A percentile compares a stretch with the other conserved stretches of the same genome.
phyloP scores from a whole-genome alignment of 2,329 filamentous ascomycete genomes.

The Fusarium sp. region DNA sequence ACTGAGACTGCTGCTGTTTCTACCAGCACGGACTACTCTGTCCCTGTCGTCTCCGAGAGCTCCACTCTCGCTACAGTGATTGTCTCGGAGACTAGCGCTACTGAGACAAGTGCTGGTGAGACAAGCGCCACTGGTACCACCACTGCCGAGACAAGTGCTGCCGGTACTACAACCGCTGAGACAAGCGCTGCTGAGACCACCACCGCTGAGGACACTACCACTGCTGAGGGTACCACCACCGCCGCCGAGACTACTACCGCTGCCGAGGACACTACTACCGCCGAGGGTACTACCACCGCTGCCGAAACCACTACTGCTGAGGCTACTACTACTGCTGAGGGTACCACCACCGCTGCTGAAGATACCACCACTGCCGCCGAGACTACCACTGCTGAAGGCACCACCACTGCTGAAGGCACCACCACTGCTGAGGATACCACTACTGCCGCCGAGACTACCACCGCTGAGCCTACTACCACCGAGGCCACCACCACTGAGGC shows the following conservation, averaged over 20 bases:
- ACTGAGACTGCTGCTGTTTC: neutral
- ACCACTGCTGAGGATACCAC: neutral
- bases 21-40: neutral
- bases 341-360: neutral
- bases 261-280: neutral
- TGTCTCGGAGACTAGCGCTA: neutral
- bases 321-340: too few relatives aligned
- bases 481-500: neutral
- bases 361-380: neutral
- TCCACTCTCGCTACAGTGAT: neutral
- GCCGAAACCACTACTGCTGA: too few relatives aligned
- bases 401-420: neutral
- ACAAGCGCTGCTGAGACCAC: neutral
- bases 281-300: neutral
- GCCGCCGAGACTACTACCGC: neutral
- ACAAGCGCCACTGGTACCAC: neutral
- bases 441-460: neutral
- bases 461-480: neutral
- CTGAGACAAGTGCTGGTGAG: too few relatives aligned
- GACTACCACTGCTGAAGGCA: fast-evolving
- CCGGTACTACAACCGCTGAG: too few relatives aligned
- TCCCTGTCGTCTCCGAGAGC: neutral
- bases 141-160: neutral
- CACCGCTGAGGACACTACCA: neutral
- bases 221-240: neutral